Conservation (phyloP, 2,329 filamentous ascomycete species). For the Alternaria tenuissima region DNA sequence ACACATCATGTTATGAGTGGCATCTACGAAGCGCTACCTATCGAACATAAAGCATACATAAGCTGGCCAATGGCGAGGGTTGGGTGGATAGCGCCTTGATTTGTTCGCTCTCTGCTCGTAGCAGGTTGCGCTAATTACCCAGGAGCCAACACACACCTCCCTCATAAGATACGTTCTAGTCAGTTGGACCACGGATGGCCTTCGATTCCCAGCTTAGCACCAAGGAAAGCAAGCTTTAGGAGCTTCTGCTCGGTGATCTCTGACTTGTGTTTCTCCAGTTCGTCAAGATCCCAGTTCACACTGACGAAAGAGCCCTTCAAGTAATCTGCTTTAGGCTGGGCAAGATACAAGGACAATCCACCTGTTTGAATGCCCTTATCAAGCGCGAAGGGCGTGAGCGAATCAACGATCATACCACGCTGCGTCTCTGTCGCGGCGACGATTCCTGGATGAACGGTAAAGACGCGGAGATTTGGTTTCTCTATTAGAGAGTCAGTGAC, state of each 20-base stretch:
- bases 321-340: slow-evolving; percentile 27
- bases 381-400: background rate
- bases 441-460: slow-evolving; percentile 35
- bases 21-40: slow-evolving; percentile 28
- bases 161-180: background rate
- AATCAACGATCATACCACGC: slow-evolving; percentile 7
- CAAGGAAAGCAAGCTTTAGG: slow-evolving; percentile 32
- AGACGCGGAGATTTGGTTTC: slow-evolving; percentile 6
- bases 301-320: slow-evolving; percentile 27
- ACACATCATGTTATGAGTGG: slow-evolving; percentile 39
- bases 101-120: background rate
- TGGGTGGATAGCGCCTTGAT: slow-evolving; percentile 34
- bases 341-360: slow-evolving; percentile 27
- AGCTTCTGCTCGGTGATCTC: slow-evolving; percentile 41
- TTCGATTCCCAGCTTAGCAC: slow-evolving; percentile 27
- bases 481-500: background rate
- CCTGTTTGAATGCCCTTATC: slow-evolving; percentile 23
- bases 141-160: background rate
- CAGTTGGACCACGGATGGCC: slow-evolving; percentile 25
- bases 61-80: slow-evolving; percentile 35
- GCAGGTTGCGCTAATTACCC: too few relatives aligned
- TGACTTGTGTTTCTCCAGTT: slow-evolving; percentile 38
- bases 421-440: slow-evolving; percentile 20
- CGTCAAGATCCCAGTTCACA: slow-evolving; percentile 44
- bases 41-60: slow-evolving; percentile 32